Conservation (phyloP, 2,329 filamentous ascomycete genomes). For the Beauveria australis region DNA sequence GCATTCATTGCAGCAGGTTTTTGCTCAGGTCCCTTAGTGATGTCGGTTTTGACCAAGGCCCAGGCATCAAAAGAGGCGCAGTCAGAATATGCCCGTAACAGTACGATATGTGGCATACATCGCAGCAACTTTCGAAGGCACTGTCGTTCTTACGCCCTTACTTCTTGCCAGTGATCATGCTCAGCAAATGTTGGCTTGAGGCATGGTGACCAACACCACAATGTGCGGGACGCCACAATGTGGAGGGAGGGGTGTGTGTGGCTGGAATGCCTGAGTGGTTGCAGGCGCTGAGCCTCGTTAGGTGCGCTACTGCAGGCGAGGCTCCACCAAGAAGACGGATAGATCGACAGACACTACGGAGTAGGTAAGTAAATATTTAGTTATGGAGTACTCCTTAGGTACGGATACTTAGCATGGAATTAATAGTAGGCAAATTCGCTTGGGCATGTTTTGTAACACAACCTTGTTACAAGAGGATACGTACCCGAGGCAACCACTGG, state of each 20-base stretch:
- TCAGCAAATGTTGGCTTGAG: too few species aligned
- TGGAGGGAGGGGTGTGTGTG: neutral
- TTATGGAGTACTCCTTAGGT: too few species aligned
- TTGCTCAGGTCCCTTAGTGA: slow-evolving; percentile 20
- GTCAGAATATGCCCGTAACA: slow-evolving; percentile 29
- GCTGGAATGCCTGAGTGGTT: neutral
- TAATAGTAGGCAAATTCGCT: too few species aligned
- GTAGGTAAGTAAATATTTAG: too few species aligned
- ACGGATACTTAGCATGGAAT: too few species aligned
- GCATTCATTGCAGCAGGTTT: slow-evolving; percentile 34
- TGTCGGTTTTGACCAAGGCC: slow-evolving; percentile 24
- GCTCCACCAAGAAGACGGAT: neutral
- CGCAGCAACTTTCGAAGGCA: too few species aligned
- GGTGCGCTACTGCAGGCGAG: neutral
- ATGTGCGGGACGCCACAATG: too few species aligned
- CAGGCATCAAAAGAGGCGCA: slow-evolving; percentile 31
- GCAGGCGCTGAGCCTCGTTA: neutral
- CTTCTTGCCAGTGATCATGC: too few species aligned
- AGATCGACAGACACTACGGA: too few species aligned
- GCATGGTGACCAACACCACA: too few species aligned
- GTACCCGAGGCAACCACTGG: slow-evolving; percentile 6
- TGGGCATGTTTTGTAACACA: too few species aligned
- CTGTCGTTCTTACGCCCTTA: too few species aligned
- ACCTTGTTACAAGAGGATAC: neutral
- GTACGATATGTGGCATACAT: neutral